Conservation (phyloP, 1,284 basidiomycete genomes). For the Quambalaria eucalypti region DNA sequence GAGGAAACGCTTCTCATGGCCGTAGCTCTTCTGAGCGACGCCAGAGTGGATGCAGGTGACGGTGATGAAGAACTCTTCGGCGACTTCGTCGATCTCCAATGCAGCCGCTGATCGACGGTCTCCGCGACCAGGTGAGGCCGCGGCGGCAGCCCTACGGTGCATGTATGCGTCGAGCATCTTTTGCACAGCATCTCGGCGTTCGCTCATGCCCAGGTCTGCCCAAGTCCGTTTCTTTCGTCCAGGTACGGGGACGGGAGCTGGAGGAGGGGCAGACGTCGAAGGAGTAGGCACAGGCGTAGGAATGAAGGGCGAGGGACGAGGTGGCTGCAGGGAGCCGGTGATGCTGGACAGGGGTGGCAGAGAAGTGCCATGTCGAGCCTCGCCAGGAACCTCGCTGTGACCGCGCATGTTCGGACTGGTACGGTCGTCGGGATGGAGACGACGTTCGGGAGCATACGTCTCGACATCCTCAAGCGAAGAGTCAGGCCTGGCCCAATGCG, state of each 20-base stretch:
- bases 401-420: background rate
- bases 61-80: slow-evolving; percentile 48
- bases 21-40: slow-evolving; percentile 83
- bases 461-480: no score
- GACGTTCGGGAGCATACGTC: background rate
- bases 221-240: background rate
- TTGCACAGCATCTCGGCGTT: background rate
- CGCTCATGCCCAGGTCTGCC: background rate
- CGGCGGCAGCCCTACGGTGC: background rate
- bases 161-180: background rate
- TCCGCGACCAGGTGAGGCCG: background rate
- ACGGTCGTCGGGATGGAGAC: background rate
- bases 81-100: background rate
- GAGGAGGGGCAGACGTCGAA: background rate
- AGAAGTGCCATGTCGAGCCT: background rate
- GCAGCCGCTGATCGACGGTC: background rate
- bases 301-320: background rate
- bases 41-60: slow-evolving; percentile 77
- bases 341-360: slow-evolving; percentile 1
- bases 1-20: slow-evolving; percentile 80
- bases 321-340: background rate
- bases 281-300: background rate
- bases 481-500: background rate
- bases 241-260: background rate
- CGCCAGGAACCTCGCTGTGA: background rate